phyloP scores from a whole-genome alignment of 2,329 filamentous ascomycete genomes.

The Botrytis sinoallii region DNA sequence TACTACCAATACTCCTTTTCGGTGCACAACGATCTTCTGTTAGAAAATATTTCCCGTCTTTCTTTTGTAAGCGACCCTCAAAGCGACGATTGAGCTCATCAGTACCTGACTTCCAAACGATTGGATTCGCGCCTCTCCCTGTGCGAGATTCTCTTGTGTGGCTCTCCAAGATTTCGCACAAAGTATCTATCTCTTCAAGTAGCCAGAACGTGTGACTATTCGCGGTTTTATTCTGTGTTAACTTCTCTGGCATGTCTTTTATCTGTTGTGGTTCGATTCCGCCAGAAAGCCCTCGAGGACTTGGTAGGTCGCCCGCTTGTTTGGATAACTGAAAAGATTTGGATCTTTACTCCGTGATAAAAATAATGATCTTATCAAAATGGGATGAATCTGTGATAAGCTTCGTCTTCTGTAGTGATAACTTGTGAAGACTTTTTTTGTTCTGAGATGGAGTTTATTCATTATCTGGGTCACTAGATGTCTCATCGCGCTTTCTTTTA shows the following conservation, averaged over 20 bases:
- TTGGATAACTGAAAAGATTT: neutral
- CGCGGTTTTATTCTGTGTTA: rapidly evolving
- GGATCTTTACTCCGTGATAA: neutral
- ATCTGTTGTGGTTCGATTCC: neutral
- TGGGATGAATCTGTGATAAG: neutral
- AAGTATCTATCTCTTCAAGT: neutral
- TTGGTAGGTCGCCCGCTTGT: neutral
- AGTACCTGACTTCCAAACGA: neutral
- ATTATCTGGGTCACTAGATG: too few species aligned
- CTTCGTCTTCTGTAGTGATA: neutral
- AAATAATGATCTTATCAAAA: neutral
- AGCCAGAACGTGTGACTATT: neutral
- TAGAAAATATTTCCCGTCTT: neutral
- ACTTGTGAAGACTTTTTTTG: neutral
- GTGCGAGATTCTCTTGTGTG: neutral
- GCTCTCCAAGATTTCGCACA: neutral
- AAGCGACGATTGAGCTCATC: neutral
- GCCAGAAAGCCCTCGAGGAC: neutral
- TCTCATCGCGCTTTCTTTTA: neutral
- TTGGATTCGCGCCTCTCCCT: rapidly evolving
- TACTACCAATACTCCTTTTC: neutral
- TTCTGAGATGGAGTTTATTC: neutral
- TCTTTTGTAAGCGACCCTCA: neutral
- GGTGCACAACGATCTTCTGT: neutral
- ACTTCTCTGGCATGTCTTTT: neutral